Conservation (phyloP, 2,329 filamentous ascomycete genomes). For the Rhynchosporium agropyri region DNA sequence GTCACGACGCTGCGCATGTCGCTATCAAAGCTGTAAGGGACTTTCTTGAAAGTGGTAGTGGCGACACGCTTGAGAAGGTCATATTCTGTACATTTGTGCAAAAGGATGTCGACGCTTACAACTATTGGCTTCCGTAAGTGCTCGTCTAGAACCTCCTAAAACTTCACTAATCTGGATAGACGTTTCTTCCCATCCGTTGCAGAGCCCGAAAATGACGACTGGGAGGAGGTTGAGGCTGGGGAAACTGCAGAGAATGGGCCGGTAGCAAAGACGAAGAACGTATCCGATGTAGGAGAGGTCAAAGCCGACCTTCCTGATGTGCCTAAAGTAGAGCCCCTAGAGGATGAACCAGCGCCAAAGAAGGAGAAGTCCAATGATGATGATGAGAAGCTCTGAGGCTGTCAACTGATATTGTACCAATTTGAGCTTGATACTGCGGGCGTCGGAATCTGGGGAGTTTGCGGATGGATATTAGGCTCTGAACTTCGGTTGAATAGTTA, state of each 20-base stretch:
- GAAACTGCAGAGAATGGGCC: constrained; percentile 23
- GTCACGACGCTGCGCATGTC: constrained; percentile 67
- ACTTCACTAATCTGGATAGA: constrained; percentile 39
- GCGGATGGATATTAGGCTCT: not conserved
- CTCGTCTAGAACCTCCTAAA: not conserved
- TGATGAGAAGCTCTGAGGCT: constrained; percentile 23
- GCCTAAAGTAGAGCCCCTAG: constrained; percentile 43
- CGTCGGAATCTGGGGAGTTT: constrained; percentile 9
- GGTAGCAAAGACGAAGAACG: constrained; percentile 18
- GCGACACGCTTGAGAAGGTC: constrained; percentile 65
- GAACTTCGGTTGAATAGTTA: not conserved
- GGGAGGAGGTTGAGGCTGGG: constrained; percentile 21
- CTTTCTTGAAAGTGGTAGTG: constrained; percentile 54
- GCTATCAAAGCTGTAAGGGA: constrained; percentile 63
- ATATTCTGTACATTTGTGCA: constrained; percentile 83
- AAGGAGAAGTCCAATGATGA: constrained; percentile 41
- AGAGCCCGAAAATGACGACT: constrained; percentile 17
- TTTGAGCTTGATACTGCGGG: constrained; percentile 15
- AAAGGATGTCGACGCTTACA: constrained; percentile 78
- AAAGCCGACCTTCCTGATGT: constrained; percentile 44
- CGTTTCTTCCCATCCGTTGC: constrained; percentile 52
- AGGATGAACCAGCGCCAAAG: constrained; percentile 42
- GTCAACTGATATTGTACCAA: constrained; percentile 5
- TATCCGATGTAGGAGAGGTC: constrained; percentile 33
- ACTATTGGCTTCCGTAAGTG: constrained; percentile 71